These are phyloP conservation scores for Lactarius sanguifluus DNA, from an alignment of 768 basidiomycete genomes.

Conservation along the genomic window DNA sequence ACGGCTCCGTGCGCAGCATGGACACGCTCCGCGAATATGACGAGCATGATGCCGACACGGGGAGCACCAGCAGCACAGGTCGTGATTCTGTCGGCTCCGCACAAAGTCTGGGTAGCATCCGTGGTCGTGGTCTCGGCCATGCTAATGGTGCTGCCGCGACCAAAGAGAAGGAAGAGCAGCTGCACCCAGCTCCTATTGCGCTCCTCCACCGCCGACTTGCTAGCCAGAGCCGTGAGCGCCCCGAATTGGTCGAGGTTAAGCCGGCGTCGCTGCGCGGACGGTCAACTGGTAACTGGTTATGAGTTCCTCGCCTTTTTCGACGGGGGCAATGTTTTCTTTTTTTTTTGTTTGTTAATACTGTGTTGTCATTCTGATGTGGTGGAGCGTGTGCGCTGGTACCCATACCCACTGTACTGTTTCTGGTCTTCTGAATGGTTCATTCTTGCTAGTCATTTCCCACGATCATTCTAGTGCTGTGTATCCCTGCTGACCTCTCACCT, in stretches of 20 bases:
- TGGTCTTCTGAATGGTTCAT: not conserved
- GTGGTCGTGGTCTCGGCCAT: conserved; percentile 10
- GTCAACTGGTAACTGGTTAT: conserved; percentile 22
- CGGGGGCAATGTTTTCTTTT: not conserved
- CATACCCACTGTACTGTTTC: not conserved
- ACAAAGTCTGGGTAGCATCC: conserved; percentile 17
- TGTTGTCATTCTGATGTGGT: not conserved
- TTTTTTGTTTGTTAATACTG: not conserved
- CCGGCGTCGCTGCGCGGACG: conserved; percentile 17
- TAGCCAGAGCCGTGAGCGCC: conserved; percentile 24
- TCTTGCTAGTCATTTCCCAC: conserved; percentile 1
- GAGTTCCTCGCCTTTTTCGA: not conserved
- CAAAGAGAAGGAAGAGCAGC: conserved; percentile 6
- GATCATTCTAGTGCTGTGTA: not conserved
- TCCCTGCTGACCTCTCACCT: conserved; percentile 1
- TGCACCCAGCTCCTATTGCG: not conserved
- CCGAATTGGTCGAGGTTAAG: conserved; percentile 22
- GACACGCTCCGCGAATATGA: conserved; percentile 58
- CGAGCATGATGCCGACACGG: conserved; percentile 35
- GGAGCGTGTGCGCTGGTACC: not conserved
- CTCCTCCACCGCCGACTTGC: conserved; percentile 21
- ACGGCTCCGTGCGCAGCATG: conserved; percentile 57
- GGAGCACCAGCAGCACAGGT: conserved; percentile 23
- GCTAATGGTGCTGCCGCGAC: not conserved
- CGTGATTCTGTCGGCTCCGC: conserved; percentile 28